Conservation (phyloP, 768 basidiomycete species). For the Tephrocybe sp. region DNA sequence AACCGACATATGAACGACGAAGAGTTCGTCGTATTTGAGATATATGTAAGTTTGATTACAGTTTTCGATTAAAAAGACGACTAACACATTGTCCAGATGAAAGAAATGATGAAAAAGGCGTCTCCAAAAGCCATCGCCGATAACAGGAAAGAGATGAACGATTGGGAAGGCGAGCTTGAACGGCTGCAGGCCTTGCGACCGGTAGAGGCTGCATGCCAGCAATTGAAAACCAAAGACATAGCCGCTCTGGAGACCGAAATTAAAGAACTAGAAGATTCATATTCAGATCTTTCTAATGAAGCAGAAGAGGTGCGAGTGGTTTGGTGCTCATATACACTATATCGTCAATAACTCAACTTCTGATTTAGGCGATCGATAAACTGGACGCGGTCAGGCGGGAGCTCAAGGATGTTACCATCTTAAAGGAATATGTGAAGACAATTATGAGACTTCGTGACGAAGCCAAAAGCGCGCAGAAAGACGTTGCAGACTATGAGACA, state of each 20-base stretch:
- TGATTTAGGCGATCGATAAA: constrained; percentile 47
- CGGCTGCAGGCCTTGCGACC: constrained; percentile 60
- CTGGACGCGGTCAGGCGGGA: constrained; percentile 55
- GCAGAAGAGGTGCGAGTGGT: constrained; percentile 59
- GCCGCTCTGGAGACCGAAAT: constrained; percentile 64
- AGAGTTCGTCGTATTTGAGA: constrained; percentile 59
- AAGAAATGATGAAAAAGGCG: constrained; percentile 55
- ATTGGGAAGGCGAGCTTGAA: constrained; percentile 61
- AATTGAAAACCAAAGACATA: constrained; percentile 59
- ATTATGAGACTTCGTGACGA: constrained; percentile 61
- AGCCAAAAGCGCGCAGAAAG: constrained; percentile 54
- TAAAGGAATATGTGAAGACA: constrained; percentile 61
- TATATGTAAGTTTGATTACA: constrained; percentile 47
- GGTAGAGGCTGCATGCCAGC: constrained; percentile 48
- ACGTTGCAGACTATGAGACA: constrained; percentile 61
- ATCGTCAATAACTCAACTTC: constrained; percentile 4
- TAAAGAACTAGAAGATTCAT: constrained; percentile 48
- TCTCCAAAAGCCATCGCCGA: constrained; percentile 45
- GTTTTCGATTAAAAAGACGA: not conserved
- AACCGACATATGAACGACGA: constrained; percentile 59
- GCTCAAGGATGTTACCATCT: constrained; percentile 51
- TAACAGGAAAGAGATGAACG: constrained; percentile 42
- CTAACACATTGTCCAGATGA: constrained; percentile 43
- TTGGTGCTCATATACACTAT: not conserved
- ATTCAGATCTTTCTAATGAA: constrained; percentile 45